A percentile compares a stretch with the other conserved stretches of the same genome.
These are phyloP conservation scores for Aspergillus nanangensis DNA, from an alignment of 495 filamentous ascomycete genomes.

Conservation along the genomic window DNA sequence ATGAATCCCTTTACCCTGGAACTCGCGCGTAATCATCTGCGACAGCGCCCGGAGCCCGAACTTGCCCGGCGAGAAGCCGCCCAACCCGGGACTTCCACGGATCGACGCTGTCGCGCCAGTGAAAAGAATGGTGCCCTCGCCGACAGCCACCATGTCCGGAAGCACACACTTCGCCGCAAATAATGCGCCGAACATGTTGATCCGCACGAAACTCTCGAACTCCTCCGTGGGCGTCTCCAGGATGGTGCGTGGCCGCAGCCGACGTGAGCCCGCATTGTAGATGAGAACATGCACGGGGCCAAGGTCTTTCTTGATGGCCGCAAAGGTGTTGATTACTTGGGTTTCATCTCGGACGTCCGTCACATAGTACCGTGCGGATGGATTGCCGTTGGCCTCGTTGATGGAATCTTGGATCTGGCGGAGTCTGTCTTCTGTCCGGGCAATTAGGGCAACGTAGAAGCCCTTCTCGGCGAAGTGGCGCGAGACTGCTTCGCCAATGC, in stretches of 20 bases:
- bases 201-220: conserved; percentile 23
- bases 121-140: conserved; percentile 23
- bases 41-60: conserved; percentile 23
- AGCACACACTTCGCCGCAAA: conserved; percentile 22
- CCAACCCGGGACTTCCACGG: conserved; percentile 19
- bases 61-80: conserved; percentile 26
- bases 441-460: conserved; percentile 22
- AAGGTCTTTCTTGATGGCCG: conserved; percentile 16
- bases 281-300: conserved; percentile 21
- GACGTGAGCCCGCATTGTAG: conserved; percentile 26
- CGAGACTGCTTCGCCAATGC: conserved; percentile 28
- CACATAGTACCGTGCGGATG: conserved; percentile 20
- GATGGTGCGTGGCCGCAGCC: conserved; percentile 18
- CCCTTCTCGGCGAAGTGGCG: conserved; percentile 22
- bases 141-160: conserved; percentile 22
- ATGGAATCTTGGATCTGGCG: conserved; percentile 16
- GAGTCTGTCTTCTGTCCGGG: conserved; percentile 24
- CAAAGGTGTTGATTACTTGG: conserved; percentile 16
- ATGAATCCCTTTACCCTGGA: conserved; percentile 22
- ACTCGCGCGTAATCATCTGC: conserved; percentile 26
- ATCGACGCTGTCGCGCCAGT: conserved; percentile 27
- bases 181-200: conserved; percentile 29
- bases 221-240: conserved; percentile 25
- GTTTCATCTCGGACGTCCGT: conserved; percentile 20
- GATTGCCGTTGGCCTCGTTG: conserved; percentile 6